Base-by-base conservation (phyloP, 83 land plant genomes). In the Diphasiastrum complanatum region DNA sequence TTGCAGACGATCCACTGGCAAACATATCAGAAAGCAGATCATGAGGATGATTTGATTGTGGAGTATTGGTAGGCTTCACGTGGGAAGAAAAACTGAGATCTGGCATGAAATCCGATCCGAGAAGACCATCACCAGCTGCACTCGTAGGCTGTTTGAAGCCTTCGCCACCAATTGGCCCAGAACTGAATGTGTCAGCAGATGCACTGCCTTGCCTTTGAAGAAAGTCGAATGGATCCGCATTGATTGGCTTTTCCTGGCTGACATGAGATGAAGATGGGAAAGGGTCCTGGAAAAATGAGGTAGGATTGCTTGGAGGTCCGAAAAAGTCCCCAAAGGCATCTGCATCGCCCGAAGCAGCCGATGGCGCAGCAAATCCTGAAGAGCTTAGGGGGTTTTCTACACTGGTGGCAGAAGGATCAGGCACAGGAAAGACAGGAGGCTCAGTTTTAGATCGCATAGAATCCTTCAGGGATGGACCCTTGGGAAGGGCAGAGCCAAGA, bases 291-390 rank as follows among this genome's bases (percentile, higher is more conserved):
- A 45, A 54, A 18, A 33, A 45, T 1, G 67, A 43, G 11, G 74
- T 32, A 19, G 33, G 38, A 11, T 36, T 61, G 35, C 55, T 32
- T 19, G 68, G 57, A 27, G 78, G 75, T 32, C 78, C 77, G 60
- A 79, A 79, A 48, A 88, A 84, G 32, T 67, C 79, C 52, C 84
- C 95, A 56, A 87, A 84, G 10, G 63, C 19, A 58, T 72, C 72
- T 50, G 53, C 73, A 14, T 41, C 50, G 29, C 53, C 23, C 27
- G 48, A 34, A 19, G 20, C 35, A 18, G 20, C 35, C 51, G 43
- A 20, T 33, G 38, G 46, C 48, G 72, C 27, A 24, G 27, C 30
- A 32, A 33, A 8, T 5, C 10, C 37, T 32, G 40, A 28, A n/a
- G 38, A 38, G 68, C 57, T 71, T n/a, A n/a, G n/a, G n/a, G n/a